Percentiles rank a stretch among this genome's conserved stretches.
Conservation (phyloP, 1,284 basidiomycete species). For the Moniliella sp. region DNA sequence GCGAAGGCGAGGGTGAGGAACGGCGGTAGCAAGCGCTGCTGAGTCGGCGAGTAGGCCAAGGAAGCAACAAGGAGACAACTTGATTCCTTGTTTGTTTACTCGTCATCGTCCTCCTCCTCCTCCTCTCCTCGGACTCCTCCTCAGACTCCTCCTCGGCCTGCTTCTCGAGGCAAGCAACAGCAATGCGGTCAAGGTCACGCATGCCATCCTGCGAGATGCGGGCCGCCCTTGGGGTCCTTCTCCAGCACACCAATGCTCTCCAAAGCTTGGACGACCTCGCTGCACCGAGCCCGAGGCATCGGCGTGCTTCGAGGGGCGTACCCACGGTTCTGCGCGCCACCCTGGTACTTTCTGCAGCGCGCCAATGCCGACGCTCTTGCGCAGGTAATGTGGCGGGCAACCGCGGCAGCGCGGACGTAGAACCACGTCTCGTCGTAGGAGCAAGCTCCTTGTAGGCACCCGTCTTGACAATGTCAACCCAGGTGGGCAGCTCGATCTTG, state of each 20-base stretch:
- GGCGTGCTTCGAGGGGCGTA: slow-evolving; percentile 76
- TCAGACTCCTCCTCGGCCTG: slow-evolving; percentile 62
- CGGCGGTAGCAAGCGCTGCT: no score
- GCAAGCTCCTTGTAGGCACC: slow-evolving; percentile 93
- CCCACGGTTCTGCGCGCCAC: slow-evolving; percentile 66
- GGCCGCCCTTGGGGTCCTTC: slow-evolving; percentile 69
- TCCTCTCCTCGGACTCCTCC: slow-evolving; percentile 67
- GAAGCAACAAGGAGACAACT: no score
- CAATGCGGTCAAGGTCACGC: slow-evolving; percentile 94
- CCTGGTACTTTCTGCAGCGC: slow-evolving; percentile 90
- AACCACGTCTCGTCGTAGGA: slow-evolving; percentile 99
- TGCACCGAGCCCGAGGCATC: slow-evolving; percentile 51
- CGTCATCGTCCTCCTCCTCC: no score
- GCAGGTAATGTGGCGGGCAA: slow-evolving; percentile 99
- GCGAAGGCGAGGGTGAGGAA: no score
- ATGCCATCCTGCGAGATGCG: slow-evolving; percentile 87
- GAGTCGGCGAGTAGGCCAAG: no score
- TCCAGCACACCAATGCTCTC: slow-evolving; percentile 98
- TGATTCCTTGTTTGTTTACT: no score
- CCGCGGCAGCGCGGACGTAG: slow-evolving; percentile 87
- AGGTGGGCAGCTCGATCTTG: slow-evolving; percentile 92
- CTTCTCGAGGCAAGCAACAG: slow-evolving; percentile 78
- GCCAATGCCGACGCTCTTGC: slow-evolving; percentile 92
- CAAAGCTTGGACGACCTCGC: slow-evolving; percentile 64
- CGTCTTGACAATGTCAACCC: slow-evolving; percentile 98